Conservation (phyloP, 2,329 filamentous ascomycete genomes). For the Fusarium musae region DNA sequence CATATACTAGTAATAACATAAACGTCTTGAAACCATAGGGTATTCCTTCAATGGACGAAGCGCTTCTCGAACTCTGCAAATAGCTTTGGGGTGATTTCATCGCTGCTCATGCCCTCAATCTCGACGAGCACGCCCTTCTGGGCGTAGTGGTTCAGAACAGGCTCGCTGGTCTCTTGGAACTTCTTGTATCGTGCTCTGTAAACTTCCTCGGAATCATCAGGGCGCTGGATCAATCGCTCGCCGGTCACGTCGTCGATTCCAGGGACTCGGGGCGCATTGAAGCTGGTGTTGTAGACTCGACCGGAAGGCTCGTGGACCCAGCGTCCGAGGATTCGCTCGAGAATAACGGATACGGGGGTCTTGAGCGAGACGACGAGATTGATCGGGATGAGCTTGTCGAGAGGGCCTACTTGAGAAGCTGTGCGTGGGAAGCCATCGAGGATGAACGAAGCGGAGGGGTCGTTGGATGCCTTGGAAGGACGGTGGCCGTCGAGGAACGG, state of each 20-base stretch:
- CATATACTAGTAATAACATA: slow-evolving; percentile 15
- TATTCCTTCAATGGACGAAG: slow-evolving; percentile 60
- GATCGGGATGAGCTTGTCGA: slow-evolving; percentile 88
- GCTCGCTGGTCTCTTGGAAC: slow-evolving; percentile 88
- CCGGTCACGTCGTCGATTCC: slow-evolving; percentile 93
- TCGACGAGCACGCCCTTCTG: slow-evolving; percentile 85
- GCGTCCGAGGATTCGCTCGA: slow-evolving; percentile 88
- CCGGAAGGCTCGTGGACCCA: slow-evolving; percentile 95
- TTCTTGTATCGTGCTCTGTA: slow-evolving; percentile 83
- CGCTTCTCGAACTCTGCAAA: slow-evolving; percentile 82
- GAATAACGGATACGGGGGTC: slow-evolving; percentile 86
- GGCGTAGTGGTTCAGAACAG: slow-evolving; percentile 89
- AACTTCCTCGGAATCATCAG: slow-evolving; percentile 87
- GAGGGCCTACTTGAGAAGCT: slow-evolving; percentile 77
- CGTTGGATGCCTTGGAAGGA: slow-evolving; percentile 66
- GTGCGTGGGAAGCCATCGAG: slow-evolving; percentile 97
- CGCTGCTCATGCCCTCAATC: slow-evolving; percentile 87
- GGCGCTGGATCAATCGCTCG: slow-evolving; percentile 81
- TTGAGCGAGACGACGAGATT: slow-evolving; percentile 90
- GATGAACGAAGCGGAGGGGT: slow-evolving; percentile 87
- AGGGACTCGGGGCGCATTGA: slow-evolving; percentile 83
- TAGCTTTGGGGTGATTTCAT: slow-evolving; percentile 94
- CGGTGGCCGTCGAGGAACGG: slow-evolving; percentile 52
- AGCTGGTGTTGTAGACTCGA: slow-evolving; percentile 93
- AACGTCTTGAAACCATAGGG: slow-evolving; percentile 18